Conservation (phyloP, 2,329 filamentous ascomycete genomes). For the Alternaria burnsii region DNA sequence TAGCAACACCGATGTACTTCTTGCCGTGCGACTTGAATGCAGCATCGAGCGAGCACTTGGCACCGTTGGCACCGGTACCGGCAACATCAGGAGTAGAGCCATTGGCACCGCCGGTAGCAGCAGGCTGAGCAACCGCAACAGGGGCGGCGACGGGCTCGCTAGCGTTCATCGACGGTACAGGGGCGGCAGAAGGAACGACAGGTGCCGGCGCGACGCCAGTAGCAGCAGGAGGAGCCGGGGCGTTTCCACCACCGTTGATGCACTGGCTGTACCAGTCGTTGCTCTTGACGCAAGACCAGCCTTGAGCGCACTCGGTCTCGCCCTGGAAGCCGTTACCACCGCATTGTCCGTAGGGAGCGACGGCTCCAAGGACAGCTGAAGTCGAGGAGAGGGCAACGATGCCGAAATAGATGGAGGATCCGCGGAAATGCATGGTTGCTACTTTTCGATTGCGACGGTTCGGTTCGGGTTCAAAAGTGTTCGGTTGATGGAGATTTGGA, state of each 20-base stretch:
- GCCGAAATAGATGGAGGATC: constrained; percentile 35
- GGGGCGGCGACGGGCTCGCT: constrained; percentile 15
- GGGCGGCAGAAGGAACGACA: constrained; percentile 7
- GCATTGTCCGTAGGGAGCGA: constrained; percentile 55
- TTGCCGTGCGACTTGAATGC: constrained; percentile 69
- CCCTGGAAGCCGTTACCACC: constrained; percentile 55
- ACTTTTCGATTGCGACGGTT: background rate
- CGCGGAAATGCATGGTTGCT: constrained; percentile 32
- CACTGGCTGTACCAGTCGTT: constrained; percentile 61
- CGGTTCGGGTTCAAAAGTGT: background rate
- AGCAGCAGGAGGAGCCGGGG: constrained; percentile 7
- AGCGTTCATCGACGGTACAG: constrained; percentile 17
- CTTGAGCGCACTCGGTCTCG: constrained; percentile 51
- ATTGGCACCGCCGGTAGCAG: background rate
- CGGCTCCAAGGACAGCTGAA: constrained; percentile 38
- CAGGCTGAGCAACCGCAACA: constrained; percentile 1
- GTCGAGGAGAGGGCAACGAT: constrained; percentile 41
- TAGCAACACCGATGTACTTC: constrained; percentile 68
- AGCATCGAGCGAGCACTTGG: constrained; percentile 59
- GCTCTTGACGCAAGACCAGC: constrained; percentile 50
- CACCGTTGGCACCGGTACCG: constrained; percentile 30
- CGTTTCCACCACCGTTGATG: constrained; percentile 17
- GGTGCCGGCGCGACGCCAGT: constrained; percentile 10
- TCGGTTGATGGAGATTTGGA: background rate
- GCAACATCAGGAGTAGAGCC: constrained; percentile 20